Conservation (phyloP, 1,139 yeast species). For the Sugiyamaella grinbergsii region DNA sequence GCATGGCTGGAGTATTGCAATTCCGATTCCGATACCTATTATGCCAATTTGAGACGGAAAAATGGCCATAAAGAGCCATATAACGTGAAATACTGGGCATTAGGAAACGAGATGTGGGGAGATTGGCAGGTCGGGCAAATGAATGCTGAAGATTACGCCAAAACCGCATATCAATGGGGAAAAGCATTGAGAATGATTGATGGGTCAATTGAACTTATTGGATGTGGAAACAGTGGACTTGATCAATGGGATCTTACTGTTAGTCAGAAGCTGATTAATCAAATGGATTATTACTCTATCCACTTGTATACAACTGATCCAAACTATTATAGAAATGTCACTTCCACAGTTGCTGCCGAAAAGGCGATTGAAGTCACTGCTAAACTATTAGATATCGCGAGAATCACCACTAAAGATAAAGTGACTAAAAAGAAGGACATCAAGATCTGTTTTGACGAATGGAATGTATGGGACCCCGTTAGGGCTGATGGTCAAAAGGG, state of each 20-base stretch:
- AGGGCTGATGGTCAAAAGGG: slow-evolving; percentile 42
- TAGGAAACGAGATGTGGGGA: slow-evolving; percentile 46
- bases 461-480: slow-evolving; percentile 47
- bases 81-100: slow-evolving; percentile 44
- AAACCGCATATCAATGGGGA: slow-evolving; percentile 43
- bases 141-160: slow-evolving; percentile 40
- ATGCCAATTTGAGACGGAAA: slow-evolving; percentile 39
- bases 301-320: slow-evolving; percentile 41
- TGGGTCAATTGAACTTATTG: slow-evolving; percentile 37
- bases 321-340: slow-evolving; percentile 40
- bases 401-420: slow-evolving; percentile 26
- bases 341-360: slow-evolving; percentile 43
- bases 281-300: slow-evolving; percentile 42
- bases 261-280: slow-evolving; percentile 37
- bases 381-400: slow-evolving; percentile 41
- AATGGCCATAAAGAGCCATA: slow-evolving; percentile 44
- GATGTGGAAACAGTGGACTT: slow-evolving; percentile 42
- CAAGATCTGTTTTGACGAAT: slow-evolving; percentile 44
- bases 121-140: slow-evolving; percentile 45
- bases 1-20: slow-evolving; percentile 45
- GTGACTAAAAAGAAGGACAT: slow-evolving; percentile 29
- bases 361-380: slow-evolving; percentile 40
- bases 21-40: slow-evolving; percentile 41
- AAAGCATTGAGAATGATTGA: slow-evolving; percentile 43
- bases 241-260: slow-evolving; percentile 42